Percentiles rank a stretch among this genome's conserved stretches.
These are phyloP conservation scores for Penstemon eatonii DNA, from an alignment of 257 asterid species.

Conservation along the genomic window DNA sequence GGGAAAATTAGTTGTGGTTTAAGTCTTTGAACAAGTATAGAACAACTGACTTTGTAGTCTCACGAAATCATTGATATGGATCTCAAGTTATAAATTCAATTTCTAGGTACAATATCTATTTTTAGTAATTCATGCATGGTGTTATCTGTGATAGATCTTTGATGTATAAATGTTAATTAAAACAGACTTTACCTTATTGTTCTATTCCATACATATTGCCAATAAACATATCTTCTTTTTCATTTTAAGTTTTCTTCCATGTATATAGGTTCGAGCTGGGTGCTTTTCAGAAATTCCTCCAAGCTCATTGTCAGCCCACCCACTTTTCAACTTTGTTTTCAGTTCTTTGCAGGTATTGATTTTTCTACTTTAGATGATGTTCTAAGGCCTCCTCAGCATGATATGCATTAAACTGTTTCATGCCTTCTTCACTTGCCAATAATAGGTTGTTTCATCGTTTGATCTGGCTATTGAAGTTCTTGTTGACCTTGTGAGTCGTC, in stretches of 20 bases:
- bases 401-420: constrained; percentile 19
- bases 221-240: constrained; percentile 23
- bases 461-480: constrained; percentile 84
- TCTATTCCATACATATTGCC: constrained; percentile 7
- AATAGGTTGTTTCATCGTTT: constrained; percentile 69
- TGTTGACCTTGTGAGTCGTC: constrained; percentile 72
- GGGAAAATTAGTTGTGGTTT: constrained; percentile 2
- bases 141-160: not conserved
- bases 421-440: constrained; percentile 24
- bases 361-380: constrained; percentile 22
- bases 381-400: constrained; percentile 27
- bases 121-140: no score
- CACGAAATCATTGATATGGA: constrained; percentile 5
- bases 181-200: constrained; percentile 21
- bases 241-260: constrained; percentile 28
- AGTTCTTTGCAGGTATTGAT: constrained; percentile 71
- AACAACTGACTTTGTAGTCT: constrained; percentile 14
- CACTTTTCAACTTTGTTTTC: constrained; percentile 71
- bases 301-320: constrained; percentile 61
- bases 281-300: constrained; percentile 76
- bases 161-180: constrained; percentile 12
- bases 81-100: not conserved
- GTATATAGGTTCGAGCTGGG: constrained; percentile 85
- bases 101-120: not conserved
- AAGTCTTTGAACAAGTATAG: constrained; percentile 10